phyloP scores from a whole-genome alignment of 805 yeast genomes.

The Priceomyces carsonii region DNA sequence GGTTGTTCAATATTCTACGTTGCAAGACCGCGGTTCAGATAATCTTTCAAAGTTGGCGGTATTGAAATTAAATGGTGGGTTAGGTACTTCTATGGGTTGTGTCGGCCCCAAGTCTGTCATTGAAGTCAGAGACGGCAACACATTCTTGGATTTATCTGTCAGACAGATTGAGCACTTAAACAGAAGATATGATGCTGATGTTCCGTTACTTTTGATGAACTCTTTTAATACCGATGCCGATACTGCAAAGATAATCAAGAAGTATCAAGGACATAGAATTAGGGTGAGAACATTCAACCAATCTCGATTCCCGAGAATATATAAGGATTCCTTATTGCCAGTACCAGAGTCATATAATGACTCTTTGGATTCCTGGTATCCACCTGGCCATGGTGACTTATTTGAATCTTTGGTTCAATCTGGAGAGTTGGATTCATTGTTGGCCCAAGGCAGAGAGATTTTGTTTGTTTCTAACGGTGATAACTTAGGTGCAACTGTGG shows the following conservation, averaged over 20 bases:
- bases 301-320: constrained; percentile 95
- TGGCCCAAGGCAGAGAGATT: constrained; percentile 92
- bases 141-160: constrained; percentile 91
- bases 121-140: constrained; percentile 98
- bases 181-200: constrained; percentile 86
- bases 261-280: constrained; percentile 95
- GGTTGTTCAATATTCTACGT: constrained; percentile 73
- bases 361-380: constrained; percentile 88
- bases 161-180: constrained; percentile 96
- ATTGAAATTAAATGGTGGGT: constrained; percentile 94
- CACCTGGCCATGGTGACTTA: constrained; percentile 99
- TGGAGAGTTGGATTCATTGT: constrained; percentile 87
- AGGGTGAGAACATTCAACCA: constrained; percentile 95
- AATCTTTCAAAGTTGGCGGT: constrained; percentile 87
- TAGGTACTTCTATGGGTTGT: constrained; percentile 99
- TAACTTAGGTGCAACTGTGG: constrained; percentile 98
- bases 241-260: constrained; percentile 92
- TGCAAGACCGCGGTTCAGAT: constrained; percentile 37
- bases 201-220: constrained; percentile 95
- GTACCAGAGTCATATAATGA: constrained; percentile 81
- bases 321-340: constrained; percentile 93
- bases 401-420: constrained; percentile 87
- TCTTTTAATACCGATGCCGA: constrained; percentile 97
- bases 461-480: constrained; percentile 97
- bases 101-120: constrained; percentile 98